Percentiles rank a stretch among this genome's conserved stretches.
Evolutionary conservation across 768 basidiomycete genomes (phyloP).

Genomic region (Austroboletus eburneus): DNA sequence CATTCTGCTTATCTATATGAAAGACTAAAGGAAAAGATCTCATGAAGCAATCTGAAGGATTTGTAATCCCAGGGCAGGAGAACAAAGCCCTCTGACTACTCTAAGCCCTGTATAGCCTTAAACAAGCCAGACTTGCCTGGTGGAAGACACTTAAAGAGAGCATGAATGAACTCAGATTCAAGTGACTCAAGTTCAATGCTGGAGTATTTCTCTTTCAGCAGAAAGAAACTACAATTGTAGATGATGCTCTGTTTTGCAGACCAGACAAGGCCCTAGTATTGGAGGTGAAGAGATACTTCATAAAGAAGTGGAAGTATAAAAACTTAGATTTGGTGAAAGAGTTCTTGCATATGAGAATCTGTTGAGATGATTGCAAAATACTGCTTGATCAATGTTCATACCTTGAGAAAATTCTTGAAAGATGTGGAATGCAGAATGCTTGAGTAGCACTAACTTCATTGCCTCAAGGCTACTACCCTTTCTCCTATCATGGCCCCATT

Average conservation of each 20-base stretch:
- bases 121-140: constrained; percentile 1
- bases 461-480: too few species aligned
- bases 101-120: neutral
- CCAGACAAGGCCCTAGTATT: neutral
- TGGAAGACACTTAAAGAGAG: neutral
- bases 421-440: too few species aligned
- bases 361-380: too few species aligned
- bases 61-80: neutral
- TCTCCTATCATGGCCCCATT: too few species aligned
- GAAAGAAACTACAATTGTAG: neutral
- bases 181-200: neutral
- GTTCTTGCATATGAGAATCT: neutral
- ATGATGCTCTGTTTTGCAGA: neutral
- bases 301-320: neutral
- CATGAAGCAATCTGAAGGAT: constrained; percentile 1
- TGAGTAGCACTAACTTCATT: too few species aligned
- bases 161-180: neutral
- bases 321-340: neutral
- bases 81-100: neutral
- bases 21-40: neutral
- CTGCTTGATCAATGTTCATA: too few species aligned
- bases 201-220: neutral
- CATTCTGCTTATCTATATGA: neutral
- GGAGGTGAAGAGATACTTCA: neutral
- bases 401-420: too few species aligned